Percentiles rank a stretch among this genome's conserved stretches.
Conservation (phyloP, 106 monocot species). For the Dendrobium nobile region DNA sequence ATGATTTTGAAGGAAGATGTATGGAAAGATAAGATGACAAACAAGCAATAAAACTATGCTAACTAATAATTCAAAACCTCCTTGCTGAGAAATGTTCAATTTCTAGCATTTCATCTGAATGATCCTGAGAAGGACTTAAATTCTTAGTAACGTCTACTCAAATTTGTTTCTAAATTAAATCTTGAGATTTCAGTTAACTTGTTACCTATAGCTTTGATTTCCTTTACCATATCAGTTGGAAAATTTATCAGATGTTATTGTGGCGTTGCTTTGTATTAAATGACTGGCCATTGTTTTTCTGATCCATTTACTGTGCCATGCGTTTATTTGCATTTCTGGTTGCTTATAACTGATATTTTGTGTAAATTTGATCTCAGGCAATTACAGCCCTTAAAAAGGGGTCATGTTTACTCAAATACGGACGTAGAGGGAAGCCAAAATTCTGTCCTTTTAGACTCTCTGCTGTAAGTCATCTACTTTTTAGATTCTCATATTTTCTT, state of each 20-base stretch:
- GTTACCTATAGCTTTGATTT: background rate
- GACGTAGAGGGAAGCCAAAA: conserved; percentile 59
- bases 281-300: background rate
- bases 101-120: no score
- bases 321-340: background rate
- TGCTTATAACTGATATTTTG: background rate
- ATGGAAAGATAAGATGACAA: no score
- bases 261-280: background rate
- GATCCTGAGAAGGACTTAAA: no score
- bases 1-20: no score
- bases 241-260: background rate
- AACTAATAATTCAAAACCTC: no score
- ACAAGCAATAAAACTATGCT: no score
- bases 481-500: background rate
- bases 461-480: conserved; percentile 33
- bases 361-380: conserved; percentile 8
- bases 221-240: background rate
- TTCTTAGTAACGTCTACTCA: no score
- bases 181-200: no score
- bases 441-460: conserved; percentile 79
- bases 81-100: no score
- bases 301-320: background rate
- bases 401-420: conserved; percentile 13
- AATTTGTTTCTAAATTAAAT: no score
- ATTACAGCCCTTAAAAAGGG: conserved; percentile 8